These are phyloP conservation scores for Schizothecium vesticola DNA, from an alignment of 495 filamentous ascomycete genomes.

Conservation along the genomic window DNA sequence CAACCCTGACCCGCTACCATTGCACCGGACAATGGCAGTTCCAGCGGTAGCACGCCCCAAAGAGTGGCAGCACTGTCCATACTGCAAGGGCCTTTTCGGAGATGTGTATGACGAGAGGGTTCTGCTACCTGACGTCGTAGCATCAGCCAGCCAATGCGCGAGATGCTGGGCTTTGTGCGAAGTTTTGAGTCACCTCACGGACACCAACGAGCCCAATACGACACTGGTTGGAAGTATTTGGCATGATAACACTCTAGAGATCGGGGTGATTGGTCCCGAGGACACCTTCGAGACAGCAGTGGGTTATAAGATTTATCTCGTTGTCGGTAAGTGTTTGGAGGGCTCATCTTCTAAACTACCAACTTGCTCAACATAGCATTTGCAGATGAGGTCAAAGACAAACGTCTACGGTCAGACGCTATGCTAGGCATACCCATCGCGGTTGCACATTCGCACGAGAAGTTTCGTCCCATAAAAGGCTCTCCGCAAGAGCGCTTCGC, in stretches of 20 bases:
- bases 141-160: neutral
- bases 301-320: constrained; percentile 1
- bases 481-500: neutral
- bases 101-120: neutral
- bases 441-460: neutral
- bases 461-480: neutral
- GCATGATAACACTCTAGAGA: constrained; percentile 2
- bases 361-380: no score
- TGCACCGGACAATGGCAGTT: no score
- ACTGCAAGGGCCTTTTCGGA: constrained; percentile 1
- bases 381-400: neutral
- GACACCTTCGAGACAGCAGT: constrained; percentile 3
- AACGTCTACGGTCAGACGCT: neutral
- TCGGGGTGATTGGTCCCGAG: neutral
- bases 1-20: no score
- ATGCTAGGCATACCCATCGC: constrained; percentile 1
- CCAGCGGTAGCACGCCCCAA: no score
- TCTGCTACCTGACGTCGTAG: neutral
- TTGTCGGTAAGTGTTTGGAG: no score
- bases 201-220: neutral
- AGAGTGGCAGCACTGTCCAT: neutral
- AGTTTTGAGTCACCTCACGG: neutral
- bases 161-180: constrained; percentile 1
- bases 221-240: constrained; percentile 7
- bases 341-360: no score